A percentile compares a stretch with the other conserved stretches of the same genome.
These are phyloP conservation scores for Sclerotinia glacialis DNA, from an alignment of 2,329 filamentous ascomycete species.

Conservation along the genomic window DNA sequence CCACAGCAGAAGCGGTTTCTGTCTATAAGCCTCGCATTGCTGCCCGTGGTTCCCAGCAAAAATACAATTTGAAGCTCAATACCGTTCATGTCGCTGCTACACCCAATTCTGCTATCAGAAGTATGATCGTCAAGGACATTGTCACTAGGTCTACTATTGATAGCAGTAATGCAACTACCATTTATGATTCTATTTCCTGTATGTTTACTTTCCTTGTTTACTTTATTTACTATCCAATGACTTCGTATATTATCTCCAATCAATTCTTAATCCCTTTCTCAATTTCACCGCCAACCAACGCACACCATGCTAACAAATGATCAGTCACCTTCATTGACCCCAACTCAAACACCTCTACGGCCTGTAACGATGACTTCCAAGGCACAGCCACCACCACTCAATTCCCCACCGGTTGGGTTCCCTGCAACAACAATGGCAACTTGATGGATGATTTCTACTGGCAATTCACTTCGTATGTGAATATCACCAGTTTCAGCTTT, in stretches of 20 bases:
- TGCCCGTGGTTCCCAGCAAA: neutral
- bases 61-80: neutral
- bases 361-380: slow-evolving; percentile 31
- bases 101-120: neutral
- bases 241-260: slow-evolving; percentile 25
- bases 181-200: slow-evolving; percentile 22
- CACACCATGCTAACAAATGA: neutral
- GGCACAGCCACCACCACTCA: slow-evolving; percentile 24
- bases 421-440: slow-evolving; percentile 23
- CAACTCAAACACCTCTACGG: slow-evolving; percentile 36
- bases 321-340: slow-evolving; percentile 35
- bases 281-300: slow-evolving; percentile 14
- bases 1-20: slow-evolving; percentile 17
- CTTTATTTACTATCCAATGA: neutral
- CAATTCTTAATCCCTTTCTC: slow-evolving; percentile 23
- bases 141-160: slow-evolving; percentile 18
- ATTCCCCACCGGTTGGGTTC: slow-evolving; percentile 25
- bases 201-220: slow-evolving; percentile 12
- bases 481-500: slow-evolving; percentile 28
- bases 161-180: neutral
- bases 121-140: neutral
- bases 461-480: slow-evolving; percentile 29
- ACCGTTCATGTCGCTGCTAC: slow-evolving; percentile 23
- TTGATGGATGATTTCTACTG: slow-evolving; percentile 29
- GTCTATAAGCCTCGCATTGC: slow-evolving; percentile 16